Evolutionary conservation across 2,329 filamentous ascomycete genomes (phyloP).

Genomic region (Aspergillus quadricinctus): DNA sequence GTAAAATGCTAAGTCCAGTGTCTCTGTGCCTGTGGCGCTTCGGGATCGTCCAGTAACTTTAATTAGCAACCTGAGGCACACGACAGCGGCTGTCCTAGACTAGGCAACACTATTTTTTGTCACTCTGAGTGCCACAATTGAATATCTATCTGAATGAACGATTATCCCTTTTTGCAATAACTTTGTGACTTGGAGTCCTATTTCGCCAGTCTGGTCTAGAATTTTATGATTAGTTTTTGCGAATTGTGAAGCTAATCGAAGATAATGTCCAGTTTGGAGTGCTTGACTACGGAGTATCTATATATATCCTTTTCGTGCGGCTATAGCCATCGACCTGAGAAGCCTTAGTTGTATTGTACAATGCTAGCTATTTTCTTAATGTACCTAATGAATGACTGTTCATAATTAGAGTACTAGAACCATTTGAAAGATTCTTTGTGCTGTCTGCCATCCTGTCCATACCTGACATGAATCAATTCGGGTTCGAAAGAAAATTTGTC

Average conservation of each 20-base stretch:
- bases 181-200: too few species aligned
- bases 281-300: too few species aligned
- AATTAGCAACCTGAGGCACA: not conserved
- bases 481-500: not conserved
- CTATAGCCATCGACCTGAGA: not conserved
- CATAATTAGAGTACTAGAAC: not conserved
- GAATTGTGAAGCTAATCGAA: not conserved
- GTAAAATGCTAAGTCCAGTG: not conserved
- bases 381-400: not conserved
- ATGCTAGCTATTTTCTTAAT: not conserved
- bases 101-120: not conserved
- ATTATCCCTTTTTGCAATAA: not conserved
- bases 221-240: not conserved
- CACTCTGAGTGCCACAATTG: not conserved
- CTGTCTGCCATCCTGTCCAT: not conserved
- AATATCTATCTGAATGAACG: not conserved
- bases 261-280: not conserved
- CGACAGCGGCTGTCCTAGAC: not conserved
- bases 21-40: not conserved
- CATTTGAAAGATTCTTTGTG: not conserved
- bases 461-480: not conserved
- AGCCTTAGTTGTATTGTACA: not conserved
- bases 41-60: not conserved
- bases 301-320: too few species aligned
- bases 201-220: not conserved